Evolutionary conservation across 2,329 filamentous ascomycete genomes (phyloP), one percentile per base, ranked within the genome.

Genomic region (Thyridium curvatum): DNA sequence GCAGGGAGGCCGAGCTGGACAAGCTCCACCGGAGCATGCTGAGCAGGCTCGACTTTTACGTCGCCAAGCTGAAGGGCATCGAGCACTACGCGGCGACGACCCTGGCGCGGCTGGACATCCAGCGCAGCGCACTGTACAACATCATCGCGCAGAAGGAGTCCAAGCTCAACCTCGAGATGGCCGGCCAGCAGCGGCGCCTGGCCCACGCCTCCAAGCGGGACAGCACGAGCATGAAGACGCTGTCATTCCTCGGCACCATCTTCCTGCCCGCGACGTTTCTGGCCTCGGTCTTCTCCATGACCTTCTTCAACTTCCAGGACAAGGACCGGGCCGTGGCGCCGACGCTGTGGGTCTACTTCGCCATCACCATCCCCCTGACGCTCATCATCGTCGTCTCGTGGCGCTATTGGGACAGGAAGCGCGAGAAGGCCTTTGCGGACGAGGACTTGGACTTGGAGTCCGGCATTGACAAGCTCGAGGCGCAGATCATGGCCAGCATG

Each of bases 141-240:
- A 77, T 82, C 55, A 79, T 81, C 53, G 74, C 76, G 4, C 77
- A 82, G 59, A 74, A 77, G 38, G 78, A 82, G 53, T 77, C 74
- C 5, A 74, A 79, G 43, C 68, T 82, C 41, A 80, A 78, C 48
- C 71, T 82, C 35, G 68, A 80, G 52, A 82, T 79, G 56, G 75
- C 76, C 8, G 71, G 70, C 43, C 74, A 79, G 47, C 76, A 80
- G 55, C 68, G 74, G 14, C 66, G 74, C 18, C 66, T 80, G 40
- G 74, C 75, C 3, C 72, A 79, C 50, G 72, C 73, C 12, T 74
- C 73, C 50, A 79, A 79, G 55, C 67, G 76, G 12, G 76, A 80
- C 54, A 76, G 73, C 54, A 77, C 73, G 4, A 74, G 77, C 41
- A 80, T 81, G 77, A 82, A 82, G 62, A 78, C 76, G 1, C 64